These are phyloP conservation scores for Penicillium arizonense DNA, from an alignment of 495 filamentous ascomycete species.

Conservation along the genomic window DNA sequence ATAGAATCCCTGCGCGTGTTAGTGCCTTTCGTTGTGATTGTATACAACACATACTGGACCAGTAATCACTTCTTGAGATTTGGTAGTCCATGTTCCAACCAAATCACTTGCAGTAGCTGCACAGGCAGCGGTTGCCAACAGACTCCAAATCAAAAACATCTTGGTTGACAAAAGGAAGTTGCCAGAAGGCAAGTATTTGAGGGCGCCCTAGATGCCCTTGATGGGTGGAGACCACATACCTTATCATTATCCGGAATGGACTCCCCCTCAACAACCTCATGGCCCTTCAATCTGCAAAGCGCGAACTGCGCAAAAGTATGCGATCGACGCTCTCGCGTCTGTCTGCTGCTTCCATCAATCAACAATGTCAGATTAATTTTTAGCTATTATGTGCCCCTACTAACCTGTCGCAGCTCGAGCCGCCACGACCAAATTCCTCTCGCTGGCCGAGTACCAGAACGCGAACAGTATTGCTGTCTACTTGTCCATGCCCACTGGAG, in stretches of 20 bases:
- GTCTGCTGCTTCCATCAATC: conserved; percentile 52
- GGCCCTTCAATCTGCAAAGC: conserved; percentile 65
- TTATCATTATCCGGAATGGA: conserved; percentile 6
- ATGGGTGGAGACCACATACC: conserved; percentile 19
- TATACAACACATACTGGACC: conserved; percentile 57
- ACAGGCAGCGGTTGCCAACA: conserved; percentile 30
- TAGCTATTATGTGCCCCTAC: background rate
- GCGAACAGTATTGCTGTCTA: conserved; percentile 81
- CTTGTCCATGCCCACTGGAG: conserved; percentile 84
- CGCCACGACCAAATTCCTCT: conserved; percentile 58
- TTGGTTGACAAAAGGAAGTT: conserved; percentile 6
- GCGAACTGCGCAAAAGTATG: conserved; percentile 68
- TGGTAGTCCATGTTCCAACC: conserved; percentile 75
- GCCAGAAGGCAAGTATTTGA: conserved; percentile 15
- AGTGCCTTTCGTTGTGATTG: conserved; percentile 2
- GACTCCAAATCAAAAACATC: conserved; percentile 24
- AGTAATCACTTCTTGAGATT: conserved; percentile 69
- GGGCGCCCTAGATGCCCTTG: conserved; percentile 13
- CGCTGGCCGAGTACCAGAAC: conserved; percentile 62
- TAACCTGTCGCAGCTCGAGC: conserved; percentile 49
- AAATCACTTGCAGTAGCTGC: conserved; percentile 44
- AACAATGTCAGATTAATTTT: conserved; percentile 59
- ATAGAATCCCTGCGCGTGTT: conserved; percentile 61
- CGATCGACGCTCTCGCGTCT: conserved; percentile 59
- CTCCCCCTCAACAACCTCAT: conserved; percentile 26